Evolutionary conservation across 177 flowering plant genomes (phyloP), one percentile per base, ranked within the genome.

Genomic region (Vitis hybrid): DNA sequence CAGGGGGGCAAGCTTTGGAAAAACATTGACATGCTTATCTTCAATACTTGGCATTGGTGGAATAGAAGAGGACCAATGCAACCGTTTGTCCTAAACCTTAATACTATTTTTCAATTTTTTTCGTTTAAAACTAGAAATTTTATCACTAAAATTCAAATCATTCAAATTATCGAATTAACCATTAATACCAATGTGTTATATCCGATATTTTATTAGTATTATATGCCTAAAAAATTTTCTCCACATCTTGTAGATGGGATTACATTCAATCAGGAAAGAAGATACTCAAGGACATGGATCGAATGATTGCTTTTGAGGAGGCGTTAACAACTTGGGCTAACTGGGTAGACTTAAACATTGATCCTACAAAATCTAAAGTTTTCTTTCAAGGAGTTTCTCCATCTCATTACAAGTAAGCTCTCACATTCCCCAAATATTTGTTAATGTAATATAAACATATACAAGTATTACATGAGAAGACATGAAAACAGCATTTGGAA

Each of bases 11-110:
- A 85, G 67, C 52, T 66, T 4, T 90, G 94, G 94, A 72, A 51
- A n/a, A 84, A 71, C 0, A 58, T 77, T 2, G 92, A 90, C 67
- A 48, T 81, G 63, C 78, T 90, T 48, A 73, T 88, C 51, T 88
- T 90, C 82, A 85, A 88, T 71, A 88, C 90, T 2, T 90, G 91
- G 91, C 92, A 87, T 62, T 90, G 95, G 92, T 90, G 95, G 95
- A 81, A 78, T 67, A 84, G 88, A 0, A 69, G 88, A 63, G 88
- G 90, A 10, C 64, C 83, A 5, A n/a, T 81, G 9, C 91, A 87
- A 72, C 90, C 91, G 93, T 85, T 5, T 34, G 45, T 34, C 7
- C 45, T 34, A 34, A 34, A 73, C 1, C 76, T 71, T 50, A 11
- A 0, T 19, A 34, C n/a, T 59, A 20, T 55, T 31, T 39, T 3